These are phyloP conservation scores for Scheffersomyces lignosus DNA, from an alignment of 805 yeast genomes.

Conservation along the genomic window DNA sequence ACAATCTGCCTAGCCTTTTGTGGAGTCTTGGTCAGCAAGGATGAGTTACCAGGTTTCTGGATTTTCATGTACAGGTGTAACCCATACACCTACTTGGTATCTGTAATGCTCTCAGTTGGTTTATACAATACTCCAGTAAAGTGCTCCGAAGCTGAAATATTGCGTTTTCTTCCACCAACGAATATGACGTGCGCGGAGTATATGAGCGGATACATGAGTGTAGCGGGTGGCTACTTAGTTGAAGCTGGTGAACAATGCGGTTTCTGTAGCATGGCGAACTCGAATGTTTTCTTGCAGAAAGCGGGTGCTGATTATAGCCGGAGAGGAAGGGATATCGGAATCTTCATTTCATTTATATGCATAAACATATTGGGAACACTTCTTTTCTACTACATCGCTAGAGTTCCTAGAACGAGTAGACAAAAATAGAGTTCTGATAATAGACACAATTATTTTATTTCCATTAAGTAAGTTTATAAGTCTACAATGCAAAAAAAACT, in stretches of 20 bases:
- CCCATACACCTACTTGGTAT: slow-evolving; percentile 25
- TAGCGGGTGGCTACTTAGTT: slow-evolving; percentile 33
- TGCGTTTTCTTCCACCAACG: slow-evolving; percentile 14
- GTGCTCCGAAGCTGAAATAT: slow-evolving; percentile 17
- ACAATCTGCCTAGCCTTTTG: slow-evolving; percentile 28
- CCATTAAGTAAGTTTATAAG: too few species aligned
- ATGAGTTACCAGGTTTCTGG: slow-evolving; percentile 25
- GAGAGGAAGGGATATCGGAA: slow-evolving; percentile 30
- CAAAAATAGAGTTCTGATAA: too few species aligned
- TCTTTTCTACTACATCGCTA: slow-evolving; percentile 39
- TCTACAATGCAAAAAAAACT: too few species aligned
- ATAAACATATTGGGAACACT: slow-evolving; percentile 27
- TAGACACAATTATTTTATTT: too few species aligned
- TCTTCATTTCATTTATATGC: slow-evolving; percentile 24
- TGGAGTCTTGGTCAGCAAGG: slow-evolving; percentile 22
- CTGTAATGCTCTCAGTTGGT: slow-evolving; percentile 11
- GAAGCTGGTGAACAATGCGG: slow-evolving; percentile 52
- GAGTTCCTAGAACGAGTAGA: slow-evolving; percentile 38
- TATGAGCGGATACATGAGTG: slow-evolving; percentile 16
- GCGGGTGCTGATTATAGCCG: slow-evolving; percentile 39
- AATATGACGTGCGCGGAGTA: slow-evolving; percentile 22
- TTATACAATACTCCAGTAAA: slow-evolving; percentile 17
- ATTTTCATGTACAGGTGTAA: slow-evolving; percentile 30
- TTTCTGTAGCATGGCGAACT: slow-evolving; percentile 56
- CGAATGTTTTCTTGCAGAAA: slow-evolving; percentile 57